Evolutionary conservation across 2,329 filamentous ascomycete genomes (phyloP).

Genomic region (Mycogone perniciosa): DNA sequence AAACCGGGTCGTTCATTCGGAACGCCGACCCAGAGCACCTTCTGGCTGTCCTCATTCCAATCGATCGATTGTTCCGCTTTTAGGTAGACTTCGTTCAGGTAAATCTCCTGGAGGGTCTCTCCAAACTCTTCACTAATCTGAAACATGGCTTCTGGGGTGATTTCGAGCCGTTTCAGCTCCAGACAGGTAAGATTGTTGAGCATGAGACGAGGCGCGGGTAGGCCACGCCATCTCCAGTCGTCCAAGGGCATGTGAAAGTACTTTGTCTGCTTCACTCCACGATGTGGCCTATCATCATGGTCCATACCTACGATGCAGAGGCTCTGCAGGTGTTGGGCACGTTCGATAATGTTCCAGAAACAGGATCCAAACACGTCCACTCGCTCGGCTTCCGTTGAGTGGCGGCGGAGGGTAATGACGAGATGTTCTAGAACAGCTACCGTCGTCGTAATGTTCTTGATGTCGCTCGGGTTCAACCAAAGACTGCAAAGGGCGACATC

Average conservation of each 20-base stretch:
- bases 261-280: slow-evolving; percentile 33
- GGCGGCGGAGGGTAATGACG: slow-evolving; percentile 40
- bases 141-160: slow-evolving; percentile 31
- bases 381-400: slow-evolving; percentile 31
- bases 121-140: slow-evolving; percentile 30
- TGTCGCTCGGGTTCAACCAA: slow-evolving; percentile 46
- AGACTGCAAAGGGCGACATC: slow-evolving; percentile 42
- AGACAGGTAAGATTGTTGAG: slow-evolving; percentile 35
- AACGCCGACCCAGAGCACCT: slow-evolving; percentile 39
- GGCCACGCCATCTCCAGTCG: slow-evolving; percentile 34
- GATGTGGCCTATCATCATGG: slow-evolving; percentile 31
- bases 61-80: slow-evolving; percentile 33
- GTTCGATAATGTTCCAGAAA: slow-evolving; percentile 45
- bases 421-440: slow-evolving; percentile 39
- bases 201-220: slow-evolving; percentile 32
- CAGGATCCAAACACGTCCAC: slow-evolving; percentile 37
- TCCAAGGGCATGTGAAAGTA: slow-evolving; percentile 29
- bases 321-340: slow-evolving; percentile 38
- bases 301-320: slow-evolving; percentile 44
- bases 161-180: slow-evolving; percentile 38
- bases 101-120: slow-evolving; percentile 37
- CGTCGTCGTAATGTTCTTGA: slow-evolving; percentile 40
- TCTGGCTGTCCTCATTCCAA: slow-evolving; percentile 27
- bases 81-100: slow-evolving; percentile 40
- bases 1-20: slow-evolving; percentile 35